phyloP scores from a whole-genome alignment of 2,329 filamentous ascomycete species.

The Drechslera avenae region DNA sequence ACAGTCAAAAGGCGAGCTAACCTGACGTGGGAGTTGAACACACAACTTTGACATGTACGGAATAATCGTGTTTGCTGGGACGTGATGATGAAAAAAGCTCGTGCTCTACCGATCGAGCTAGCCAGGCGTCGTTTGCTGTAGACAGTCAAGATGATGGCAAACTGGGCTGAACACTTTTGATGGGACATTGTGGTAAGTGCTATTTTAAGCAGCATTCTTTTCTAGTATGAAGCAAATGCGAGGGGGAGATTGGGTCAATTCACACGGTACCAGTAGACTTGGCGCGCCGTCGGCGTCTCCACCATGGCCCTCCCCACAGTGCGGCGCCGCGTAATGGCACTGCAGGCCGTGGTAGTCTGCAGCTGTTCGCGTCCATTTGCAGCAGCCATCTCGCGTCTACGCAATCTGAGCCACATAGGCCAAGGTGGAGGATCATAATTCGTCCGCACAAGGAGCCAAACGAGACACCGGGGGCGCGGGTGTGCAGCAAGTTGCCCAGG shows the following conservation, averaged over 20 bases:
- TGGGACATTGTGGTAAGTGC: no score
- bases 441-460: constrained; percentile 4
- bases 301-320: constrained; percentile 4
- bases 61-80: no score
- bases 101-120: constrained; percentile 50
- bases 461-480: constrained; percentile 14
- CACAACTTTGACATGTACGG: no score
- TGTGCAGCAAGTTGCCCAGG: constrained; percentile 13
- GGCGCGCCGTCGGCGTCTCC: constrained; percentile 15
- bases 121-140: constrained; percentile 11
- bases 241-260: constrained; percentile 2
- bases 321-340: constrained; percentile 15
- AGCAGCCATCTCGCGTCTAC: neutral
- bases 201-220: no score
- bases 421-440: constrained; percentile 2
- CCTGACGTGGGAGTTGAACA: no score
- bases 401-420: neutral
- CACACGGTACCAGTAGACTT: constrained; percentile 2
- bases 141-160: no score
- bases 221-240: neutral
- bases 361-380: constrained; percentile 1
- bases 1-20: no score
- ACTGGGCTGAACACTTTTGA: no score
- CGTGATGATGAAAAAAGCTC: constrained; percentile 45
- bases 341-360: constrained; percentile 1